Base-by-base conservation (phyloP, 129 eudicot species). In the Tanacetum coccineum region DNA sequence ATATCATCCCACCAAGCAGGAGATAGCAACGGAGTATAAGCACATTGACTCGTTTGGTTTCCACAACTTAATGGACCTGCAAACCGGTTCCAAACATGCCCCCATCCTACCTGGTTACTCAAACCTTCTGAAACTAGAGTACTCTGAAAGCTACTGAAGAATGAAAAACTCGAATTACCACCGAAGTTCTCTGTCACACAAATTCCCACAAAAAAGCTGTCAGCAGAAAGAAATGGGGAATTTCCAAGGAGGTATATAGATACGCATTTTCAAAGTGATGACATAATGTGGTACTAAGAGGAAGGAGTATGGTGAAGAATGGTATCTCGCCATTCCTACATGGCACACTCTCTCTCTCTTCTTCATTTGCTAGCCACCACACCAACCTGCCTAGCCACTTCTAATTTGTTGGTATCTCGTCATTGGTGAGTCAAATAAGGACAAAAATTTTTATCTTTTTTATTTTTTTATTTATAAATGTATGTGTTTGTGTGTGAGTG, bases 1-100 rank as follows among this genome's bases (percentile, higher is more conserved):
- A 81, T 67, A 42, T 90, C 97, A 36, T 91, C 97, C 97, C 97
- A 91, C 97, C 97, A 91, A 15, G 79, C 95, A 0, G 93, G 88
- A 10, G 97, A 83, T 36, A 91, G 87, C 73, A 91, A 74, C 7
- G 97, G 93, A 0, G 97, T 91, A 59, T 53, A 53, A 48, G 97
- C 96, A 70, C 97, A 91, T 73, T 91, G 97, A 47, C 47, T 76
- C 1, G 87, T 64, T 66, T 91, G 97, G 63, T 78, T 76, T 15
- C 72, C 88, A 59, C 97, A 91, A 42, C 97, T 91, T 70, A 91
- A 69, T 2, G 90, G 86, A 15, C 97, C 97, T 2, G 93, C 83
- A 73, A 85, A 91, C 68, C 97, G 67, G 80, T 79, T 91, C 97
- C 97, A 91, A 22, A 77, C 86, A 48, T 91, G 97, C 19, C 97